Base-by-base conservation (phyloP, 2,329 filamentous ascomycete species). In the Aureobasidium sp. region DNA sequence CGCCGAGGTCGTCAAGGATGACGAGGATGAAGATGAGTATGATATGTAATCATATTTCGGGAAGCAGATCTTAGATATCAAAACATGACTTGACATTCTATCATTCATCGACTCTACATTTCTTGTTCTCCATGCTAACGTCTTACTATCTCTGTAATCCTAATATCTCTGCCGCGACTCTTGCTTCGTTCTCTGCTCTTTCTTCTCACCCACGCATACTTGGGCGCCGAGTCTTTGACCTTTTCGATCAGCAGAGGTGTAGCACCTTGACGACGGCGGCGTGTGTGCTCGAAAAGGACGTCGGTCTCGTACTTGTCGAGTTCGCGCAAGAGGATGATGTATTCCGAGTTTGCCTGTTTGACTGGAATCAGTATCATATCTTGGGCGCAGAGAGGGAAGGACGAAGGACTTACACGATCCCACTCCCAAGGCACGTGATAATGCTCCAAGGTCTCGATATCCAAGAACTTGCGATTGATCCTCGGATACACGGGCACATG, bases 231-330 rank as follows among this genome's bases (percentile, higher is more conserved):
- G 14, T 52, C 38, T 10, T 42, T 52, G 37, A 6, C 27, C 29
- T 52, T 42, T 24, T 52, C 48, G 6, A 52, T 51, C 5, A 41
- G 19, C 37, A 52, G 11, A n/a, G 30, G 44, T 8, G 21, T 32
- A 37, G 21, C 10, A 19, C 24, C 21, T 25, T 39, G 10, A 47
- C 73, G 70, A 17, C 76, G 65, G 21, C 72, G 69, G 12, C 68
- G 67, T 12, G 74, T 76, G 57, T 77, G 74, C 59, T 76, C 74
- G 58, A 77, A 77, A 25, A 77, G 63, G 22, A 75, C 66, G 37
- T 76, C 72, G 4, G 73, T 76, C 49, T 76, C 73, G 53, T 66
- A 64, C 42, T 69, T 68, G 58, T 71, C 69, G 69, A 77, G 73
- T 56, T 77, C 74, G 48, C 71, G 70, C 10, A 75, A 66, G 55